phyloP scores from a whole-genome alignment of 495 filamentous ascomycete genomes.

The Penicillium pulvis region DNA sequence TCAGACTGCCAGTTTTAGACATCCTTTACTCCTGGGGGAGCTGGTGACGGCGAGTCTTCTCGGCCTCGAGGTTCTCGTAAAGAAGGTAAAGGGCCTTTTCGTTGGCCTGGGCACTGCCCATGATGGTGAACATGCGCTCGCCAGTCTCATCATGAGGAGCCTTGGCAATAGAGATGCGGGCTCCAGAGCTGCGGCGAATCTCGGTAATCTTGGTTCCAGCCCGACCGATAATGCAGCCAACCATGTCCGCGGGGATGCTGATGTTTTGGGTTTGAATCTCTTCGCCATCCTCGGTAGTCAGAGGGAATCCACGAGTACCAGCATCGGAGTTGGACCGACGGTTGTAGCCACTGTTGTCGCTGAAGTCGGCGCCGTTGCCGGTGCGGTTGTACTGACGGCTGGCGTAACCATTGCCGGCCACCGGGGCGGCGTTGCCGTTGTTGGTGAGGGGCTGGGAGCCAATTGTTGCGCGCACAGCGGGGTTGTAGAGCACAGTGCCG shows the following conservation, averaged over 20 bases:
- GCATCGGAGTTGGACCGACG: slow-evolving; percentile 83
- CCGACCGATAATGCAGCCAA: slow-evolving; percentile 97
- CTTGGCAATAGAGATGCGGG: slow-evolving; percentile 97
- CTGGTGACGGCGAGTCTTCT: slow-evolving; percentile 95
- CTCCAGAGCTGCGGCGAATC: slow-evolving; percentile 93
- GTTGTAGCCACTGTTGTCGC: slow-evolving; percentile 69
- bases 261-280: slow-evolving; percentile 99
- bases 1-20: slow-evolving; percentile 16
- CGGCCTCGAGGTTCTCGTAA: slow-evolving; percentile 98
- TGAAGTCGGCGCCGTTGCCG: slow-evolving; percentile 97
- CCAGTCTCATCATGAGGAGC: slow-evolving; percentile 95
- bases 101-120: slow-evolving; percentile 86
- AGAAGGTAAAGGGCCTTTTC: slow-evolving; percentile 94
- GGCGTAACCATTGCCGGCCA: slow-evolving; percentile 53
- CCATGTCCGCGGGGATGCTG: slow-evolving; percentile 98
- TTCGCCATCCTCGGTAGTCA: slow-evolving; percentile 92
- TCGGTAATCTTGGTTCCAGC: slow-evolving; percentile 95
- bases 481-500: slow-evolving; percentile 96
- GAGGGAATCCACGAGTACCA: slow-evolving; percentile 69
- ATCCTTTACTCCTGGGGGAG: slow-evolving; percentile 63
- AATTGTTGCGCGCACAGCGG: slow-evolving; percentile 79
- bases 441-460: slow-evolving; percentile 43
- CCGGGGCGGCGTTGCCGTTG: slow-evolving; percentile 37
- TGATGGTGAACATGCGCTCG: slow-evolving; percentile 99
- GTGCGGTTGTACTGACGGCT: slow-evolving; percentile 82